Conservation (phyloP, 176 grass and related monocot species). For the Hordeum marinum region DNA sequence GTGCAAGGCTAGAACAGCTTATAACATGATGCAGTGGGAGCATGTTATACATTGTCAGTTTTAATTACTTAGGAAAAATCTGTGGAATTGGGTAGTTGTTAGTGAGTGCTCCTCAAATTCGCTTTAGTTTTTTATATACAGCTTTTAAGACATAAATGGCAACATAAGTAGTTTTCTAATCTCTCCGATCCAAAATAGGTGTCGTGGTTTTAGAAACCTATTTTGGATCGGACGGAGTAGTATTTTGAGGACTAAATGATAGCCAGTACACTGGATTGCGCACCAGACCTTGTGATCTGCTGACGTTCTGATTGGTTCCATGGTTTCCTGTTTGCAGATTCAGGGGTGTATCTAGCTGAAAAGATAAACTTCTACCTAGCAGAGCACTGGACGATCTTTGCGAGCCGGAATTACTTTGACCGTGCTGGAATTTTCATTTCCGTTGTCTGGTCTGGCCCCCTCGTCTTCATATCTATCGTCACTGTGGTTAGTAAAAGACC, state of each 20-base stretch:
- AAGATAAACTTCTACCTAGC: constrained; percentile 55
- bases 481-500: constrained; percentile 47
- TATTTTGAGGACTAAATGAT: neutral
- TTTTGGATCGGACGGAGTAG: too few relatives aligned
- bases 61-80: neutral
- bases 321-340: constrained; percentile 37
- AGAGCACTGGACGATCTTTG: constrained; percentile 57
- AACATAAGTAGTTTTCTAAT: neutral
- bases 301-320: neutral
- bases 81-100: neutral
- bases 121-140: neutral
- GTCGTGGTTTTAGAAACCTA: too few relatives aligned
- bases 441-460: constrained; percentile 63
- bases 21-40: neutral
- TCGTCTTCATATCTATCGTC: constrained; percentile 50
- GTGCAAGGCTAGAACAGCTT: neutral
- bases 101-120: neutral
- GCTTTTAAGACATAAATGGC: neutral
- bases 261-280: neutral
- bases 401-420: constrained; percentile 55
- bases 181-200: too few relatives aligned
- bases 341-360: constrained; percentile 63
- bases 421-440: constrained; percentile 61
- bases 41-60: neutral
- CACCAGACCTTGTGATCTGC: neutral